These are phyloP conservation scores for Trametes gibbosa DNA, from an alignment of 768 basidiomycete genomes.

Conservation along the genomic window DNA sequence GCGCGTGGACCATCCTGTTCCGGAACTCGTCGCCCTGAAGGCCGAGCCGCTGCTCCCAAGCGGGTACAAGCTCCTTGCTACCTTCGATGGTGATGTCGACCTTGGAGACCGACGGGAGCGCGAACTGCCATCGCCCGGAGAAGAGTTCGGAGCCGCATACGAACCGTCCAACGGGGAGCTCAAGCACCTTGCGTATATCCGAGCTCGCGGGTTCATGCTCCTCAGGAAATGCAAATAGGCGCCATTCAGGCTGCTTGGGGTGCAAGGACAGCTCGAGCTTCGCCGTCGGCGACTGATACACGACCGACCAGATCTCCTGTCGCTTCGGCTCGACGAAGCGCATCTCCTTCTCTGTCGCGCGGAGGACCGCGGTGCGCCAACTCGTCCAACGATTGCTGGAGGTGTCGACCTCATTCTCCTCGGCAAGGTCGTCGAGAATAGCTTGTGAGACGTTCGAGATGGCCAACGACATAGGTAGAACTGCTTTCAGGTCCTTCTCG, in stretches of 20 bases:
- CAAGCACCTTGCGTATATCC: constrained; percentile 68
- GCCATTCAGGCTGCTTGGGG: constrained; percentile 80
- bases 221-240: constrained; percentile 71
- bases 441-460: constrained; percentile 49
- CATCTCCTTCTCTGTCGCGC: constrained; percentile 59
- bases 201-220: constrained; percentile 71
- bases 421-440: constrained; percentile 51
- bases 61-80: constrained; percentile 60
- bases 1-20: constrained; percentile 64
- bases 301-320: constrained; percentile 82
- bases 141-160: constrained; percentile 57
- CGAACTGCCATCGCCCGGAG: constrained; percentile 75
- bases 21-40: constrained; percentile 62
- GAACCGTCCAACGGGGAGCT: constrained; percentile 73
- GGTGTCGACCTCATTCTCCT: constrained; percentile 39
- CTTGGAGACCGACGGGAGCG: constrained; percentile 57
- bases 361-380: constrained; percentile 68
- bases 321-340: constrained; percentile 85
- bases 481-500: constrained; percentile 70
- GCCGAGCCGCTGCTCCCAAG: constrained; percentile 84
- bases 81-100: constrained; percentile 65
- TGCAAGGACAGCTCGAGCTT: constrained; percentile 75
- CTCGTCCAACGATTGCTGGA: constrained; percentile 57
- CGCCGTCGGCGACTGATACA: constrained; percentile 71
- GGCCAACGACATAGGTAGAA: constrained; percentile 83